Evolutionary conservation across 2,329 filamentous ascomycete species (phyloP).

Genomic region (Mariannaea elegans): DNA sequence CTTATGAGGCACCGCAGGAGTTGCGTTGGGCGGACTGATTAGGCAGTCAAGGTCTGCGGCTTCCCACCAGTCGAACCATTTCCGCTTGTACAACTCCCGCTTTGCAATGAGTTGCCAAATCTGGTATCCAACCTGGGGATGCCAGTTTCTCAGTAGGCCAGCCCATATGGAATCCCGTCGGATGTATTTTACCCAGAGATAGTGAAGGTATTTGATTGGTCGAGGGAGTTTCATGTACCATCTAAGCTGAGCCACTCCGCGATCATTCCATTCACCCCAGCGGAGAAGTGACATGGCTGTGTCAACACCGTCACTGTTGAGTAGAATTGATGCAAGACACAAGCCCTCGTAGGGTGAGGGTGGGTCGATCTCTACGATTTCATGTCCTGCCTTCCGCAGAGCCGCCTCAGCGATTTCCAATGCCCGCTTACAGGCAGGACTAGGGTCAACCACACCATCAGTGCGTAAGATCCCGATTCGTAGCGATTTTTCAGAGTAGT

Average conservation of each 20-base stretch:
- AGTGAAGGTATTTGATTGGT: slow-evolving; percentile 84
- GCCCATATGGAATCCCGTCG: slow-evolving; percentile 81
- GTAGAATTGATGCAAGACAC: slow-evolving; percentile 78
- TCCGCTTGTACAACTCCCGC: slow-evolving; percentile 79
- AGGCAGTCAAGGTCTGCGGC: slow-evolving; percentile 78
- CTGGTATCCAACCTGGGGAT: slow-evolving; percentile 76
- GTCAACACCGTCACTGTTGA: slow-evolving; percentile 84
- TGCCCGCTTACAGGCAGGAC: slow-evolving; percentile 83
- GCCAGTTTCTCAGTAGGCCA: slow-evolving; percentile 76
- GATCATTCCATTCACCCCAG: slow-evolving; percentile 80
- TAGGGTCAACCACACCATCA: slow-evolving; percentile 85
- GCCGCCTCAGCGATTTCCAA: slow-evolving; percentile 75
- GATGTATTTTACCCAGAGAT: slow-evolving; percentile 88
- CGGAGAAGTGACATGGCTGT: slow-evolving; percentile 83
- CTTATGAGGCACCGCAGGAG: slow-evolving; percentile 85
- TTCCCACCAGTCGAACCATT: slow-evolving; percentile 90
- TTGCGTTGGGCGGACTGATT: slow-evolving; percentile 86
- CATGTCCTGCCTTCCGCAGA: slow-evolving; percentile 76
- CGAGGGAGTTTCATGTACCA: slow-evolving; percentile 77
- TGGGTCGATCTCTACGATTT: slow-evolving; percentile 70
- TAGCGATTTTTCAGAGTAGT: slow-evolving; percentile 70
- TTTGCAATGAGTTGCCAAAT: slow-evolving; percentile 83
- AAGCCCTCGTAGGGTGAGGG: slow-evolving; percentile 80
- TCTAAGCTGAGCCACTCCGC: slow-evolving; percentile 78
- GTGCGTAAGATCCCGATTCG: slow-evolving; percentile 80